Base-by-base conservation (phyloP, 306 rosid species). In the Canavalia ensiformis region DNA sequence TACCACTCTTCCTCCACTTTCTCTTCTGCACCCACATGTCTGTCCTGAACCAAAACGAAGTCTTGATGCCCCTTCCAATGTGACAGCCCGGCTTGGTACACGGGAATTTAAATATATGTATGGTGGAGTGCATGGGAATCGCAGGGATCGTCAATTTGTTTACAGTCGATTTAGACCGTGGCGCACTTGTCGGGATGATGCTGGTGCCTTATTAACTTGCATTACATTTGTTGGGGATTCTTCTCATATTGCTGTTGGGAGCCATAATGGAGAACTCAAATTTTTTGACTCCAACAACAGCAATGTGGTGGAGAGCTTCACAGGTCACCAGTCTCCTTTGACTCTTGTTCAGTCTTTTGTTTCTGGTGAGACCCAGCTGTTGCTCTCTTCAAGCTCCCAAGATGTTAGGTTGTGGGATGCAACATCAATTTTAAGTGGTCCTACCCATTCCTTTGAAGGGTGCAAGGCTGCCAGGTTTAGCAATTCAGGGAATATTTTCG, bases 31-130 rank as follows among this genome's bases (percentile, higher is more conserved):
- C 55, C 97, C 94, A 2, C 99, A 96, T 62, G 94, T 96, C 81
- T 96, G 99, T 83, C 99, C 99, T 30, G 98, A 96, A 85, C 99
- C 98, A 42, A 96, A 91, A 78, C 89, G 97, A 59, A 88, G 94
- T 86, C 91, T 96, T 34, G 98, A 96, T 62, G 99, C 98, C 58
- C 99, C 99, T 74, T 86, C 89, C 41, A 96, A 96, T 80, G 92
- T 94, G 25, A 90, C 99, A 8, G 92, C 95, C 35, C 93, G 99
- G 49, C 97, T 96, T 84, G 97, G 92, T 35, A 89, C 97, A n/a
- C 97, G 97, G 2, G 97, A 96, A 84, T 92, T 87, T 79, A 93
- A 85, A 88, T 88, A 78, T 73, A 81, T 64, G 69, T 93, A 93
- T 79, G 94, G 99, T 50, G 98, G 99, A 77, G 92, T 96, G 10